Conservation (phyloP, 164 flowering plant genomes). For the Platanus orientalis region DNA sequence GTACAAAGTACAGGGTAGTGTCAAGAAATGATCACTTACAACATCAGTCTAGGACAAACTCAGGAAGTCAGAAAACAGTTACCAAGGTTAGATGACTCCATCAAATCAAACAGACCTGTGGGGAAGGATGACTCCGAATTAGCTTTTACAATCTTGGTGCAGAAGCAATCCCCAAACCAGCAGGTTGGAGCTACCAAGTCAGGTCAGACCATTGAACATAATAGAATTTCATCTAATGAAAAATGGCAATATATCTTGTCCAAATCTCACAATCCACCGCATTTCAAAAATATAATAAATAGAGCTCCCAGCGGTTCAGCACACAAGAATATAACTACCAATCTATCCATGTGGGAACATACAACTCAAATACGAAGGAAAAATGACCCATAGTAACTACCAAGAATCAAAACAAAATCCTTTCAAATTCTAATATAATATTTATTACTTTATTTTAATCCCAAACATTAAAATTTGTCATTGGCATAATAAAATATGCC, state of each 20-base stretch:
- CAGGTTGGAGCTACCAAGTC: not conserved
- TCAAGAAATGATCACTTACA: not conserved
- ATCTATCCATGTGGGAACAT: not conserved
- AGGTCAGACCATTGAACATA: not conserved
- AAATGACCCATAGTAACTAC: not conserved
- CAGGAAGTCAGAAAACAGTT: not conserved
- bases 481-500: no score
- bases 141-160: no score
- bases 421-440: not conserved
- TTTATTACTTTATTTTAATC: not conserved
- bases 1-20: no score
- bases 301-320: no score
- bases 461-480: not conserved
- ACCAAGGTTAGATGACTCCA: not conserved
- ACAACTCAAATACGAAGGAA: not conserved
- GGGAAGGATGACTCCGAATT: not conserved
- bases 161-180: not conserved
- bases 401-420: not conserved
- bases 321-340: no score
- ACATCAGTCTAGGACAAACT: not conserved
- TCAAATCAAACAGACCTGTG: not conserved
- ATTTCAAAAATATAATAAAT: no score
- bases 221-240: not conserved
- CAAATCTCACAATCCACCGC: no score
- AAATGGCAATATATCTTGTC: not conserved